phyloP scores from a whole-genome alignment of 202 grass and related monocot species.

The Panicum virgatum region DNA sequence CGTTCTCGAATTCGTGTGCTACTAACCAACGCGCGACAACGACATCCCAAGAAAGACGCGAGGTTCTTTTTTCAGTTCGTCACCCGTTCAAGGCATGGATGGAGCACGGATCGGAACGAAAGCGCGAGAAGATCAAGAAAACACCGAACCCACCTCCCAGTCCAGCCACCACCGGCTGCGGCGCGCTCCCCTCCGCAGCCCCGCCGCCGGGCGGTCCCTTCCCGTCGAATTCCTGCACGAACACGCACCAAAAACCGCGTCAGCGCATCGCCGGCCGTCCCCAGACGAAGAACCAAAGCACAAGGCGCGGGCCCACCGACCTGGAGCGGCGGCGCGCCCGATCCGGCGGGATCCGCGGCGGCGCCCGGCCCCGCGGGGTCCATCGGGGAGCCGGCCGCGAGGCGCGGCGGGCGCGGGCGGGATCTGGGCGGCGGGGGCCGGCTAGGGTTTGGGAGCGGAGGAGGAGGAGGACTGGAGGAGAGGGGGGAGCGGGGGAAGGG shows the following conservation, averaged over 20 bases:
- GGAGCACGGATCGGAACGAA: slow-evolving; percentile 1
- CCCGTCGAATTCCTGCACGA: slow-evolving; percentile 41
- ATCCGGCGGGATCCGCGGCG: slow-evolving; percentile 37
- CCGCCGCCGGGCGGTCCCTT: slow-evolving; percentile 5
- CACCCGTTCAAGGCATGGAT: neutral
- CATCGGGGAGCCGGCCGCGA: slow-evolving; percentile 29
- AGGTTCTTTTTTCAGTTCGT: neutral
- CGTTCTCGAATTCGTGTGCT: neutral
- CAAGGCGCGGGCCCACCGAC: neutral
- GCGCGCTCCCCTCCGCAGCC: slow-evolving; percentile 9
- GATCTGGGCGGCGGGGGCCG: slow-evolving; percentile 24
- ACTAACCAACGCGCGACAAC: neutral
- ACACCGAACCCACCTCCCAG: slow-evolving; percentile 31
- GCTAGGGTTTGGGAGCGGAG: slow-evolving; percentile 42
- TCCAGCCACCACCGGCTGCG: neutral
- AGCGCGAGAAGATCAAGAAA: neutral
- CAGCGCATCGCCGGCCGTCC: neutral
- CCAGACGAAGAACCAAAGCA: neutral
- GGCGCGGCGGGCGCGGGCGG: neutral
- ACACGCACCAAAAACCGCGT: neutral
- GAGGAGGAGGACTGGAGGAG: neutral
- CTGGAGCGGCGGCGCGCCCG: slow-evolving; percentile 30
- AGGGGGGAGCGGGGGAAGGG: neutral
- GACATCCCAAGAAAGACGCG: neutral
- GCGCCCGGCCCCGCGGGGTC: neutral